A percentile compares a stretch with the other conserved stretches of the same genome.
Evolutionary conservation across 2,329 filamentous ascomycete species (phyloP).

Genomic region (Fusarium multiceps): DNA sequence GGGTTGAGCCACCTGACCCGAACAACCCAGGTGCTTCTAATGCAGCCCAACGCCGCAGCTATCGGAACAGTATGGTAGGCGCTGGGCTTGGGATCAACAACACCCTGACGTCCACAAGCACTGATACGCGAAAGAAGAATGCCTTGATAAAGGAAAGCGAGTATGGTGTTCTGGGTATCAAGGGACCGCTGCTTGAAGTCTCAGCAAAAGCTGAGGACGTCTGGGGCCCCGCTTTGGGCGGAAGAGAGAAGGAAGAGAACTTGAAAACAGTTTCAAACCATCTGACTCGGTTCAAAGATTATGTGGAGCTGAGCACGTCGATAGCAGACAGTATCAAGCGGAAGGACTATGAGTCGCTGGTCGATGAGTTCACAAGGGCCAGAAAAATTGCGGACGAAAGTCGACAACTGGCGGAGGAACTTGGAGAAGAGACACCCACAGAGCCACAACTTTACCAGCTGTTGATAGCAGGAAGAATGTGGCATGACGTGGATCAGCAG

Average conservation of each 20-base stretch:
- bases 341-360: conserved; percentile 87
- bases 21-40: conserved; percentile 67
- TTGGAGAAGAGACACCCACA: conserved; percentile 68
- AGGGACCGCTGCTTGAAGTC: conserved; percentile 86
- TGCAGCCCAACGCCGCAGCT: conserved; percentile 74
- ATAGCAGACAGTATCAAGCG: conserved; percentile 88
- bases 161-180: conserved; percentile 89
- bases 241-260: conserved; percentile 89
- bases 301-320: conserved; percentile 82
- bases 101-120: conserved; percentile 51
- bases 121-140: conserved; percentile 81
- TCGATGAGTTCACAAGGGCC: conserved; percentile 89
- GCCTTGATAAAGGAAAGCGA: conserved; percentile 92
- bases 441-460: conserved; percentile 88
- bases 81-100: conserved; percentile 53
- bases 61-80: conserved; percentile 63
- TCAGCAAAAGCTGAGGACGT: conserved; percentile 96
- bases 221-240: conserved; percentile 93
- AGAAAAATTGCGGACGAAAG: conserved; percentile 84
- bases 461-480: conserved; percentile 90
- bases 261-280: conserved; percentile 81
- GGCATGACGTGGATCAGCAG: conserved; percentile 91
- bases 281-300: conserved; percentile 81
- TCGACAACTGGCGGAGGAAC: conserved; percentile 70
- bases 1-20: conserved; percentile 63